Evolutionary conservation across 73 alveolate species (phyloP), one percentile per base, ranked within the genome.

Genomic region (Paramecium octaurelia): DNA sequence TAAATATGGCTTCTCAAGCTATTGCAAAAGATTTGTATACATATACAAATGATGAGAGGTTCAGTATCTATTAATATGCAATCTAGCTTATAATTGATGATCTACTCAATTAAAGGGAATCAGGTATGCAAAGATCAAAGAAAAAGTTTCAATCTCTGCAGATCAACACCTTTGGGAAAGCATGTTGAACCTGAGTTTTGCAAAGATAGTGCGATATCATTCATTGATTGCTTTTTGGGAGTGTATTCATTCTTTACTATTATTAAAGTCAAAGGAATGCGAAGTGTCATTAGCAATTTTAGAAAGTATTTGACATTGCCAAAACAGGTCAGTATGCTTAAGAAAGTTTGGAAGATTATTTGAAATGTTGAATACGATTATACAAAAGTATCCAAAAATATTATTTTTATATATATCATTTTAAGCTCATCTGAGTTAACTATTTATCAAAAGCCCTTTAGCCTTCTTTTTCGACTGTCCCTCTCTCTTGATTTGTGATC

Each of bases 91-190:
- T 34, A 71, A 71, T 60, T 89, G 71, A 70, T 71, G 80, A 68
- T 89, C 92, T 68, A 89, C 35, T 69, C 92, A 20, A 89, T 89
- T 48, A 89, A 89, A 68, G 94, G 85, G 29, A 89, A 89, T 73
- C 50, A 70, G 11, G 94, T 50, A 38, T 89, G 94, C 75, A 89
- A 89, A 31, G 75, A 77, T 31, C 44, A 89, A 89, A 69, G 94
- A 89, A 89, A 89, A 68, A 83, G 89, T 48, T 89, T 89, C 68
- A 89, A 89, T 57, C 75, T 89, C 35, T 89, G 94, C 38, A 69
- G 94, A 89, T 68, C 90, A 36, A 89, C 94, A 14, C 85, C 88
- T 54, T 73, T 89, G 14, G 94, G 94, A 42, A 89, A 71, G 68
- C 84, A 71, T 54, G 92, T 89, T 23, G 94, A 89, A 44, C 91